Evolutionary conservation across 2,329 filamentous ascomycete species (phyloP).

Genomic region (Teratosphaeria pseudoeucalypti): DNA sequence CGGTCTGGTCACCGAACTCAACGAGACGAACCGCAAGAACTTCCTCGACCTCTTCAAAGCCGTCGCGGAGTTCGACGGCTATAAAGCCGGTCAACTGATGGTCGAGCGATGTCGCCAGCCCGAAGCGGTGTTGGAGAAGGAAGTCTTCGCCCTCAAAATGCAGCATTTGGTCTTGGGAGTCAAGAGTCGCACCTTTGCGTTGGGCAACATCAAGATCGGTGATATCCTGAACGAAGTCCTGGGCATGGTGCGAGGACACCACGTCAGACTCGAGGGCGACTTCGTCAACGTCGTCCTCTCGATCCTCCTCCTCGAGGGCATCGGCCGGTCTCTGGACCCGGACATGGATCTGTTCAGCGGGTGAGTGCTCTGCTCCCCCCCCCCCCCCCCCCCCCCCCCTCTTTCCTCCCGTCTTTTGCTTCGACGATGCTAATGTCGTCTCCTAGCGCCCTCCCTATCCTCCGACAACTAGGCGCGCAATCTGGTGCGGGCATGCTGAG

Average conservation of each 20-base stretch:
- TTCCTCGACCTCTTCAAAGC: conserved; percentile 94
- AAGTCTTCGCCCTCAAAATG: conserved; percentile 92
- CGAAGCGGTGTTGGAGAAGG: conserved; percentile 74
- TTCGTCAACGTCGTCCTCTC: conserved; percentile 98
- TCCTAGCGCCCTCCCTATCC: conserved; percentile 70
- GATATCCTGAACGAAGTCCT: conserved; percentile 88
- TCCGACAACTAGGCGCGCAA: conserved; percentile 75
- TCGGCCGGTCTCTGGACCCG: conserved; percentile 77
- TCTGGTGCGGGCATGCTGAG: conserved; percentile 52
- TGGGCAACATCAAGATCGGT: conserved; percentile 91
- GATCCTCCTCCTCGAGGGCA: conserved; percentile 86
- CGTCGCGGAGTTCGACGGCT: conserved; percentile 92
- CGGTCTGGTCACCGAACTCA: conserved; percentile 87
- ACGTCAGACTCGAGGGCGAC: conserved; percentile 90
- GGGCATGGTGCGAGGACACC: conserved; percentile 80
- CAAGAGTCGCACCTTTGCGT: conserved; percentile 79
- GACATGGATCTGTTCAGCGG: conserved; percentile 75
- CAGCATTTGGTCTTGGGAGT: conserved; percentile 88
- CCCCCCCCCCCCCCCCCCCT: too few species aligned
- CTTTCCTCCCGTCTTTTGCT: too few species aligned
- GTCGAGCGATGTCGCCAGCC: conserved; percentile 90
- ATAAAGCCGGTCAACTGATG: conserved; percentile 91
- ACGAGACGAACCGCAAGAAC: conserved; percentile 72
- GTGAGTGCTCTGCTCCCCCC: conserved; percentile 29
- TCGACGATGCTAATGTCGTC: too few species aligned